These are phyloP conservation scores for Candida sojae DNA, from an alignment of 1,139 yeast species.

Conservation along the genomic window DNA sequence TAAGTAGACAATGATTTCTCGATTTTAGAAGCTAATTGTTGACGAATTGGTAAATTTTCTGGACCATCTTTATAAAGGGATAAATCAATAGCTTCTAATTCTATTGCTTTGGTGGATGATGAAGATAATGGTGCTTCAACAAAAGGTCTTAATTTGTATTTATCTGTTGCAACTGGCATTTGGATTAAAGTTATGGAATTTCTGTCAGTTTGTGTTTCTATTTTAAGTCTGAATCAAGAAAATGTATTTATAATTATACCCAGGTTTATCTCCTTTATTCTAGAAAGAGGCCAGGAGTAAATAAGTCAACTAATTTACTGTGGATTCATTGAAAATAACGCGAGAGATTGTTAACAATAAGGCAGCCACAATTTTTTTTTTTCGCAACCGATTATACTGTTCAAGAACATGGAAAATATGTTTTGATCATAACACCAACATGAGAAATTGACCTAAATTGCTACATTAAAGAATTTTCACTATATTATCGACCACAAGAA, in stretches of 20 bases:
- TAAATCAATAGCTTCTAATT: slow-evolving; percentile 39
- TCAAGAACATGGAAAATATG: too few species aligned
- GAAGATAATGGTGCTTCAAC: slow-evolving; percentile 25
- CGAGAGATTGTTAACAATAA: neutral
- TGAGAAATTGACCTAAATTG: too few species aligned
- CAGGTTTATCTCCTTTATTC: too few species aligned
- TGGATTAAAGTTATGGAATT: neutral
- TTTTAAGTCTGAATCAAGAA: neutral
- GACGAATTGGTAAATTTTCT: slow-evolving; percentile 24
- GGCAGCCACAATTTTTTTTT: slow-evolving; percentile 2
- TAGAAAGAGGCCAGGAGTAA: too few species aligned
- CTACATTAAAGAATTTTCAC: too few species aligned
- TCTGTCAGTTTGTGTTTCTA: neutral
- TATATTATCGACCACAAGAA: too few species aligned
- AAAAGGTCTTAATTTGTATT: slow-evolving; percentile 36
- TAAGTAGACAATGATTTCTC: slow-evolving; percentile 41
- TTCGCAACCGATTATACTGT: neutral
- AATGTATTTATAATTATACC: too few species aligned
- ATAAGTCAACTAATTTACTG: neutral
- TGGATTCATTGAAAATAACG: neutral
- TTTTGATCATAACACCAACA: neutral
- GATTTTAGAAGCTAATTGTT: slow-evolving; percentile 30
- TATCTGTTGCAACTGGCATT: slow-evolving; percentile 15
- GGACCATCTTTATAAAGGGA: slow-evolving; percentile 37
- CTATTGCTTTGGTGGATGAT: slow-evolving; percentile 21